A percentile compares a stretch with the other conserved stretches of the same genome.
Evolutionary conservation across 768 basidiomycete species (phyloP).

Genomic region (Hygrocybe punicea): DNA sequence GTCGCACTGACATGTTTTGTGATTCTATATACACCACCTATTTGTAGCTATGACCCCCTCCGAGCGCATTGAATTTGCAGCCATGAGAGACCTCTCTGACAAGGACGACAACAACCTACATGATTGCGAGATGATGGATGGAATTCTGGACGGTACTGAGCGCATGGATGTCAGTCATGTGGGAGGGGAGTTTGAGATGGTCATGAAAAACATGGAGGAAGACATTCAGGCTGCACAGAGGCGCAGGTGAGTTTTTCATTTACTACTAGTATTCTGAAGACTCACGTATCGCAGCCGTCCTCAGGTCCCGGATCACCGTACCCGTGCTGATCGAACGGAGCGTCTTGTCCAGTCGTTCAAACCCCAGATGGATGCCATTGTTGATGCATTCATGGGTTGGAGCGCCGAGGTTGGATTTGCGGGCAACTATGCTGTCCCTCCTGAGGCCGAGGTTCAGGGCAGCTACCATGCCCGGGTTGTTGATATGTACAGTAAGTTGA

Average conservation of each 20-base stretch:
- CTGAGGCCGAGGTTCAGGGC: neutral
- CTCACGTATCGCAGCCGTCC: neutral
- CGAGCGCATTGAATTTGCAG: no score
- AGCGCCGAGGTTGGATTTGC: neutral
- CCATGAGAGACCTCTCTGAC: no score
- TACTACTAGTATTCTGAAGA: no score
- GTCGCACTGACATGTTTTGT: no score
- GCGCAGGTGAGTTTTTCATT: no score
- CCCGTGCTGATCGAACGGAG: constrained; percentile 1
- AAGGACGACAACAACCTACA: no score
- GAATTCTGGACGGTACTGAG: neutral
- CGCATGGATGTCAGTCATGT: constrained; percentile 23
- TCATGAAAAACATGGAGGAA: neutral
- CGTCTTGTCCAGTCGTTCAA: neutral
- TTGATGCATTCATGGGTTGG: constrained; percentile 13
- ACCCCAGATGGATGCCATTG: constrained; percentile 7
- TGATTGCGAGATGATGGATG: no score
- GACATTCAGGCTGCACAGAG: neutral
- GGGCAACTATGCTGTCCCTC: constrained; percentile 4
- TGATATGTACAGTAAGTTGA: neutral
- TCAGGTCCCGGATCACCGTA: neutral
- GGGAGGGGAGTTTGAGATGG: constrained; percentile 11
- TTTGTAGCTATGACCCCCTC: no score
- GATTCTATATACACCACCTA: no score
- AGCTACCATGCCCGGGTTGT: neutral